Evolutionary conservation across 1,139 yeast species (phyloP).

Genomic region (Scheffersomyces lignicola): DNA sequence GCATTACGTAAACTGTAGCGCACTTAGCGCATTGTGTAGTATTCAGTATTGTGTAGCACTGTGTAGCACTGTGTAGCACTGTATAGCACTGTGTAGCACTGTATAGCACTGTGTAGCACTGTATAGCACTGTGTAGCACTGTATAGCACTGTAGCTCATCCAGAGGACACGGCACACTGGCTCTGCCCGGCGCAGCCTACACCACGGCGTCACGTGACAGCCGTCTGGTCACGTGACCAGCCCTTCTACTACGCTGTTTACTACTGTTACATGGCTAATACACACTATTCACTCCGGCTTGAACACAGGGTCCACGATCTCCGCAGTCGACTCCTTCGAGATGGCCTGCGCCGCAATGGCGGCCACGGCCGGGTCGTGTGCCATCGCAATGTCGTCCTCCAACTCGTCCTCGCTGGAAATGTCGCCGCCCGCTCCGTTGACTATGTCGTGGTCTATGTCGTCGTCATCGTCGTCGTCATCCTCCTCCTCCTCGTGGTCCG

Average conservation of each 20-base stretch:
- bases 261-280: no score
- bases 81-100: no score
- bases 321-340: constrained; percentile 16
- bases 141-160: no score
- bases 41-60: no score
- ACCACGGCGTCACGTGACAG: background rate
- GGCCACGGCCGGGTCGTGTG: background rate
- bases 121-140: no score
- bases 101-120: no score
- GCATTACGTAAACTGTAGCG: no score
- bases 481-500: constrained; percentile 13
- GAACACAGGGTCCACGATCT: constrained; percentile 23
- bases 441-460: constrained; percentile 9
- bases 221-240: constrained; percentile 4
- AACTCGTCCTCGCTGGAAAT: constrained; percentile 5
- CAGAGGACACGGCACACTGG: no score
- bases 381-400: constrained; percentile 4
- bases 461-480: constrained; percentile 22
- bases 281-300: constrained; percentile 19
- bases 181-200: no score
- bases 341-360: background rate
- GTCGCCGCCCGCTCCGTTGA: constrained; percentile 6
- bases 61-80: no score
- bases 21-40: no score
- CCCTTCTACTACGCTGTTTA: background rate